Base-by-base conservation (phyloP, 2,329 filamentous ascomycete species). In the Plenodomus lindquistii region DNA sequence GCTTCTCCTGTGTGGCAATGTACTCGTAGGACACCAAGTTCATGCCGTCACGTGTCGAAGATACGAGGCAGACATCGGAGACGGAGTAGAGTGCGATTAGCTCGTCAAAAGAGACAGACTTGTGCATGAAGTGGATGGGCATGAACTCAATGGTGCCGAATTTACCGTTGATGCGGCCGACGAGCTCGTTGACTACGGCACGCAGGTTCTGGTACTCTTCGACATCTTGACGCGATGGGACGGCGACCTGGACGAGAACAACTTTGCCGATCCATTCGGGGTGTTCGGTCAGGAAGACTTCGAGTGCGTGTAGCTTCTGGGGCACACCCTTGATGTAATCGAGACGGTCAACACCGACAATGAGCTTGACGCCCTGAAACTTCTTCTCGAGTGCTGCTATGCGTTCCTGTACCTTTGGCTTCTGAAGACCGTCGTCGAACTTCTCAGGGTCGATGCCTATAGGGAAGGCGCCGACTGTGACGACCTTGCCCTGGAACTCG, bases 261-360 rank as follows among this genome's bases (percentile, higher is more conserved):
- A 97, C 92, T 74, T 96, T 96, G 60, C 94, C 94, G 52, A 97
- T 93, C 92, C 92, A 97, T 72, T 97, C 93, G 0, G 94, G 94
- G 65, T 99, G 91, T 66, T 97, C 93, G 0, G 91, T 96, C 24
- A 99, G 79, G 78, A 99, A 97, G 3, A 97, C 91, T 73, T 99
- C 94, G 36, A 97, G 84, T 2, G 94, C 93, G 67, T 97, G 94
- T 9, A 99, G 80, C 73, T 99, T 99, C 74, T 99, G 94, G 0
- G 94, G 94, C 9, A 99, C 92, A 55, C 94, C 94, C 77, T 97
- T 97, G 84, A 97, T 97, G 75, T 99, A 97, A 74, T 99, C 94
- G 42, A 97, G 82, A 41, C 94, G 89, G 72, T 99, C 94, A 42
- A 97, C 94, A 54, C 94, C 93, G 31, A 97, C 93, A 63, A 99